Conservation (phyloP, 2,329 filamentous ascomycete genomes). For the Calonectria fujianensis region DNA sequence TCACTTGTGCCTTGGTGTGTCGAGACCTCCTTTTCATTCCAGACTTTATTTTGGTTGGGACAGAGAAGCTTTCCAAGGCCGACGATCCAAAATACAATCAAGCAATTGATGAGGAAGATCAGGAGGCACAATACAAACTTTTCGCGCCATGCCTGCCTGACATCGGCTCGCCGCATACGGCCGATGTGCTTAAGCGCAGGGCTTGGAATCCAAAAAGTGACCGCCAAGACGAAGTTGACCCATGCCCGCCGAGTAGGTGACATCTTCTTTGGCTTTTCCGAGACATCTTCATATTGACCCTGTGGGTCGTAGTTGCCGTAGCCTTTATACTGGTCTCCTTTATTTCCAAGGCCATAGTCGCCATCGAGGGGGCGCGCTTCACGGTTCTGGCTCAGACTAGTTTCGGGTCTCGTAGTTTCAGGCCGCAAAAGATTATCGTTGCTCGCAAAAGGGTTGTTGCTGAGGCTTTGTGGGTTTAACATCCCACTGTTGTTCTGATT, state of each 20-base stretch:
- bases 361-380: neutral
- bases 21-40: slow-evolving; percentile 81
- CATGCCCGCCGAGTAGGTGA: slow-evolving; percentile 81
- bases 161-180: slow-evolving; percentile 97
- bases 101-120: slow-evolving; percentile 87
- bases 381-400: neutral
- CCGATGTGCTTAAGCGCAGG: slow-evolving; percentile 85
- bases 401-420: neutral
- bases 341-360: slow-evolving; percentile 15
- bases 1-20: slow-evolving; percentile 82
- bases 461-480: neutral
- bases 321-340: slow-evolving; percentile 10
- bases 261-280: slow-evolving; percentile 66
- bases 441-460: neutral
- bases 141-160: slow-evolving; percentile 97
- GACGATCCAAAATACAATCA: slow-evolving; percentile 94
- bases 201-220: slow-evolving; percentile 97
- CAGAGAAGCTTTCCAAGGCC: slow-evolving; percentile 89
- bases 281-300: slow-evolving; percentile 84
- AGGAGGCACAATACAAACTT: slow-evolving; percentile 89
- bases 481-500: slow-evolving; percentile 7
- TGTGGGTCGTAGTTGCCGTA: slow-evolving; percentile 68
- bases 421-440: slow-evolving; percentile 9
- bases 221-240: slow-evolving; percentile 87
- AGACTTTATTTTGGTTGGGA: slow-evolving; percentile 93